Conservation (phyloP, 495 filamentous ascomycete genomes). For the Penicillium simplicissimum region DNA sequence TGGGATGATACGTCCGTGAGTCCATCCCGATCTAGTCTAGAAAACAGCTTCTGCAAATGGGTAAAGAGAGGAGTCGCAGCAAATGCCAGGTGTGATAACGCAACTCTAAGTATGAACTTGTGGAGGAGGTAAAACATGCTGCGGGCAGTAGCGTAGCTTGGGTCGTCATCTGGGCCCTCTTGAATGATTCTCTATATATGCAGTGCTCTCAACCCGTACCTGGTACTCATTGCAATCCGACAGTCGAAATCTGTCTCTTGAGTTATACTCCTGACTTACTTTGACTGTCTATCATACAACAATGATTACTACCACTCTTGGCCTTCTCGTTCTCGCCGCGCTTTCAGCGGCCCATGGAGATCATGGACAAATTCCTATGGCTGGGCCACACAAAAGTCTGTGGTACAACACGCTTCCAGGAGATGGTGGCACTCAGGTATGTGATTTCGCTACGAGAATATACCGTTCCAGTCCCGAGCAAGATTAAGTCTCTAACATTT, state of each 20-base stretch:
- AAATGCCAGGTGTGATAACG: background rate
- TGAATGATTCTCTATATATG: background rate
- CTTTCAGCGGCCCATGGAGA: conserved; percentile 51
- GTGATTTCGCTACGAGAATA: background rate
- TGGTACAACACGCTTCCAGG: conserved; percentile 68
- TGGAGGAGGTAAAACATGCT: background rate
- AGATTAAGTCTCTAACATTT: background rate
- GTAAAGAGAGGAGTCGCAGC: background rate
- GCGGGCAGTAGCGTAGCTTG: background rate
- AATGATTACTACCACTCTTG: conserved; percentile 24
- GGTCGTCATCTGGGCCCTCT: background rate
- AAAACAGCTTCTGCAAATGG: background rate
- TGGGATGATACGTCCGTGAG: background rate
- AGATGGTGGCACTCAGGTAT: conserved; percentile 67
- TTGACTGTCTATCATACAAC: background rate
- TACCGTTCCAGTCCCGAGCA: background rate
- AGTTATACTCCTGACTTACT: too few relatives aligned
- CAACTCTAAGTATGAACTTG: background rate
- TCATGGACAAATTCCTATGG: conserved; percentile 54
- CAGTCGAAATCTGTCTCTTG: background rate
- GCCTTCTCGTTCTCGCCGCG: conserved; percentile 35
- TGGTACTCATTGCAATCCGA: background rate
- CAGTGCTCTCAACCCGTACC: background rate
- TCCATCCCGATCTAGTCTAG: background rate
- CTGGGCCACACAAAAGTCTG: conserved; percentile 57